A percentile compares a stretch with the other conserved stretches of the same genome.
These are phyloP conservation scores for Moelleriella libera DNA, from an alignment of 2,329 filamentous ascomycete species.

Conservation along the genomic window DNA sequence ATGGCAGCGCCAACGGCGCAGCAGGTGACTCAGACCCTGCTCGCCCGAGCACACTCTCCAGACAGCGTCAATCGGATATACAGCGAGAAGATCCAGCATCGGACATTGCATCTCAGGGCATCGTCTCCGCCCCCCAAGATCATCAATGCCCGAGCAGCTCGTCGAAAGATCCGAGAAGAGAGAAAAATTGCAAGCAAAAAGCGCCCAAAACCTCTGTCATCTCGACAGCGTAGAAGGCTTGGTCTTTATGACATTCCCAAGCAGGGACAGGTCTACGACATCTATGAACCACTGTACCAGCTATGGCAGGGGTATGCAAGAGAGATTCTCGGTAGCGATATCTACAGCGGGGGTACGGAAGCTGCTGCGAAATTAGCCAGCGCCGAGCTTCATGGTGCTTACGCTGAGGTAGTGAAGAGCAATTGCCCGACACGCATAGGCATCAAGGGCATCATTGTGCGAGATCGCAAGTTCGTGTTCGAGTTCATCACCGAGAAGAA, in stretches of 20 bases:
- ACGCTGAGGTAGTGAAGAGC: conserved; percentile 70
- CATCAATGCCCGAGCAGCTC: conserved; percentile 40
- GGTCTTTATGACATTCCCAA: conserved; percentile 63
- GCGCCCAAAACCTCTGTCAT: conserved; percentile 58
- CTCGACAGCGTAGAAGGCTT: conserved; percentile 59
- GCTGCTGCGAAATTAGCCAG: conserved; percentile 65
- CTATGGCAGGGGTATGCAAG: conserved; percentile 80
- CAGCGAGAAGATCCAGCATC: conserved; percentile 69
- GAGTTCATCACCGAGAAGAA: conserved; percentile 65
- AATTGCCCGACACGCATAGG: conserved; percentile 72
- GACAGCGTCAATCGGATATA: conserved; percentile 58
- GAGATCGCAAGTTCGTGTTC: conserved; percentile 77
- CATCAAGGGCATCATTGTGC: conserved; percentile 70
- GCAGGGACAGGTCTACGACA: conserved; percentile 45
- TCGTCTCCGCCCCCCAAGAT: conserved; percentile 50
- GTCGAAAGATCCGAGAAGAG: conserved; percentile 31
- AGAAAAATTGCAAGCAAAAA: conserved; percentile 32
- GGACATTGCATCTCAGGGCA: conserved; percentile 65
- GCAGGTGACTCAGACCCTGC: conserved; percentile 45
- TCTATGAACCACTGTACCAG: conserved; percentile 63
- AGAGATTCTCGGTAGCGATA: conserved; percentile 56
- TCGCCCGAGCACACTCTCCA: conserved; percentile 67
- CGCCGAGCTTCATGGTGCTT: conserved; percentile 83
- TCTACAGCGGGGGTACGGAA: conserved; percentile 38
- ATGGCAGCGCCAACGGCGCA: conserved; percentile 21